Base-by-base conservation (phyloP, 2,329 filamentous ascomycete genomes). In the Dactylellina drechsleri region DNA sequence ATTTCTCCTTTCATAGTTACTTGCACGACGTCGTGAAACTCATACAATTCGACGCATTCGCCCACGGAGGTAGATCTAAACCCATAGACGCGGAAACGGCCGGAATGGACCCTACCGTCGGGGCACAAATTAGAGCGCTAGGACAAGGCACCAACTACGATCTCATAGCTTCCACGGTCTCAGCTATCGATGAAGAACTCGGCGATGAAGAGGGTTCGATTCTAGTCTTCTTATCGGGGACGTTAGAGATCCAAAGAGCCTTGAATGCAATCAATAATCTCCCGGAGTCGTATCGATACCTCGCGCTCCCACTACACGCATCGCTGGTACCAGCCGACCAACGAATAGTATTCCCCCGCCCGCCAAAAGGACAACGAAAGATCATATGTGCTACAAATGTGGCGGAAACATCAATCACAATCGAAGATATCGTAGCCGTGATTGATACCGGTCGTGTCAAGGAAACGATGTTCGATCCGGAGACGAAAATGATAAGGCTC, bases 331-430 rank as follows among this genome's bases (percentile, higher is more conserved):
- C 94, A 8, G 86, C 86, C 1, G 94, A 98, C 79, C 95, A 99
- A 82, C 90, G 91, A 75, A 87, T 89, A 23, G 95, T 99, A 0
- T 99, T 99, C 81, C 86, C 88, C 28, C 85, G 86, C 13, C 84
- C 95, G 3, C 93, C 94, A 0, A 81, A 84, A 1, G 93, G 93
- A 0, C 93, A 92, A 82, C 87, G 95, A 41, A 99, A 99, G 82
- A 88, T 99, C 12, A 91, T 99, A 40, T 92, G 94, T 5, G 92
- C 95, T 0, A 99, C 95, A 52, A 99, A 99, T 79, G 94, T 99
- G 1, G 95, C 95, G 1, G 95, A 99, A 82, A 99, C 95, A 0
- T 98, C 95, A 1, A 98, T 99, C 81, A 99, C 95, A 0, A 99
- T 99, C 74, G 93, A 97, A 80, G 95, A 99, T 80, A 92, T 99